Percentiles rank a stretch among this genome's conserved stretches.
Evolutionary conservation across 2,329 filamentous ascomycete genomes (phyloP).

Genomic region (Monosporascus sp.): DNA sequence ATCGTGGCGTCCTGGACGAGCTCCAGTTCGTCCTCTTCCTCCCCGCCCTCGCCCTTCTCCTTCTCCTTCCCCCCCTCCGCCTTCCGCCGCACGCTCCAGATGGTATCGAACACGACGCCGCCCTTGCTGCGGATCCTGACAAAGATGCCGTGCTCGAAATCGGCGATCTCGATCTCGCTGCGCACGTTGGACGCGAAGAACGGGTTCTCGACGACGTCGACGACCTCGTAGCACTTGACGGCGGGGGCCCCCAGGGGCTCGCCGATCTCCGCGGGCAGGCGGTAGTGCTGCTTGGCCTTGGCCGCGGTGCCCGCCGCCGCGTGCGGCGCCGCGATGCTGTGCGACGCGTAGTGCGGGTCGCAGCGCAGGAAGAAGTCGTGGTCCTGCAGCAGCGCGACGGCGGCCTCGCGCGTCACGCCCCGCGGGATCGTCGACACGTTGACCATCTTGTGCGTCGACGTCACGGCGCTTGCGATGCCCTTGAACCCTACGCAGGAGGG

Average conservation of each 20-base stretch:
- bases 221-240: slow-evolving; percentile 40
- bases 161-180: slow-evolving; percentile 50
- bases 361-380: slow-evolving; percentile 48
- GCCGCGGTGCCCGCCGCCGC: slow-evolving; percentile 14
- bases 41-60: slow-evolving; percentile 16
- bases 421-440: slow-evolving; percentile 40
- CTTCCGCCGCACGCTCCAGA: slow-evolving; percentile 36
- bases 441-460: slow-evolving; percentile 24
- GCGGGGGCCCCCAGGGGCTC: slow-evolving; percentile 17
- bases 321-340: slow-evolving; percentile 22
- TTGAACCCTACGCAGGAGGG: neutral
- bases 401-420: slow-evolving; percentile 14
- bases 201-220: slow-evolving; percentile 49
- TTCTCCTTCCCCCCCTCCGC: slow-evolving; percentile 29
- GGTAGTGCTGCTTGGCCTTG: slow-evolving; percentile 22
- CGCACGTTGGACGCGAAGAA: slow-evolving; percentile 51
- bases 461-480: neutral
- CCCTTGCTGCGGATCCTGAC: slow-evolving; percentile 47
- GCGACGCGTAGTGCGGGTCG: slow-evolving; percentile 44
- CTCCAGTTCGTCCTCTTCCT: slow-evolving; percentile 26
- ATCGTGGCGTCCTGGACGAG: slow-evolving; percentile 48
- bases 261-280: slow-evolving; percentile 15
- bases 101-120: slow-evolving; percentile 48
- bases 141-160: slow-evolving; percentile 45
- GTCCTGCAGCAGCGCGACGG: slow-evolving; percentile 43